Percentiles rank a stretch among this genome's conserved stretches.
These are phyloP conservation scores for Xylariaceae sp. DNA, from an alignment of 2,329 filamentous ascomycete genomes.

Conservation along the genomic window DNA sequence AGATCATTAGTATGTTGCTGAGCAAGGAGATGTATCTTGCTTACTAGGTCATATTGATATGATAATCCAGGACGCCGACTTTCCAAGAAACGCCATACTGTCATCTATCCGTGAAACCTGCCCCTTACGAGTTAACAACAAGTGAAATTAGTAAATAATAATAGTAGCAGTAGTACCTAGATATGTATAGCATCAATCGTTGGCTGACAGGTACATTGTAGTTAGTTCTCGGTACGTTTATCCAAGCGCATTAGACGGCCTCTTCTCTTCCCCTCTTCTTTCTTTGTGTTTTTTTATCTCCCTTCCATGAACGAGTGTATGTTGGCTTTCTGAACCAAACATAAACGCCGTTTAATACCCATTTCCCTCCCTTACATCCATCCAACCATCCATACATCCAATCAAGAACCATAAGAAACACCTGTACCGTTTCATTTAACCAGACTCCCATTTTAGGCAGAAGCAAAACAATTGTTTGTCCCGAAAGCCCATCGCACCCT, in stretches of 20 bases:
- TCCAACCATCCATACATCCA: background rate
- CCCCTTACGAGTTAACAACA: background rate
- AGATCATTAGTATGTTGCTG: no score
- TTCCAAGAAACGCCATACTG: no score
- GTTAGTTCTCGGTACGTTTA: background rate
- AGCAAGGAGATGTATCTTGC: no score
- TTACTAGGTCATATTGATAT: no score
- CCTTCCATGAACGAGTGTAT: background rate
- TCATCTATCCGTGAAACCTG: no score
- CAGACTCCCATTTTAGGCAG: background rate
- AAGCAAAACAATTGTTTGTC: background rate
- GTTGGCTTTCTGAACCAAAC: background rate
- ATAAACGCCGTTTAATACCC: background rate
- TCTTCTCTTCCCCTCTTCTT: background rate
- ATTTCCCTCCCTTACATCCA: background rate
- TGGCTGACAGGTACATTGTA: background rate
- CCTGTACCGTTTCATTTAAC: background rate
- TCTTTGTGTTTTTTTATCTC: background rate
- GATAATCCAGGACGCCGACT: no score
- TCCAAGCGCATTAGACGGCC: background rate
- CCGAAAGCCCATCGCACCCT: background rate
- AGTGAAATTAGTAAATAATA: background rate
- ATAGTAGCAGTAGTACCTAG: conserved; percentile 7
- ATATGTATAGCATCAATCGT: conserved; percentile 3
- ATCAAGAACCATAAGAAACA: background rate